Percentiles rank a stretch among this genome's conserved stretches.
phyloP scores from a whole-genome alignment of 1,284 basidiomycete genomes.

The Wolfiporia cocos region DNA sequence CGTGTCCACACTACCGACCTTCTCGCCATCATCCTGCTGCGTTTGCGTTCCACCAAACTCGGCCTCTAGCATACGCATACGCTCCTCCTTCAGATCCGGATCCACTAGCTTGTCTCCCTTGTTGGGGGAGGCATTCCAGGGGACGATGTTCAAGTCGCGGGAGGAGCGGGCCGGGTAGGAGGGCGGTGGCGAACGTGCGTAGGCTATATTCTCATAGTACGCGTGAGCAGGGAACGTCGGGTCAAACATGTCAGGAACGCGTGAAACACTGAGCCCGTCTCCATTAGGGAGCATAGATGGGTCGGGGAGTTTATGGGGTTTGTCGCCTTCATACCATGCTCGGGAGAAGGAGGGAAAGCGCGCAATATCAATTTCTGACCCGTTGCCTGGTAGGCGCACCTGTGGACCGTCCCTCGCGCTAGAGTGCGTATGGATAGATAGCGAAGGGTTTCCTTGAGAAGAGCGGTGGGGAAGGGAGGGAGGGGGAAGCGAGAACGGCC shows the following conservation, averaged over 20 bases:
- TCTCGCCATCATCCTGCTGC: constrained; percentile 35
- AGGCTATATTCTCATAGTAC: constrained; percentile 14
- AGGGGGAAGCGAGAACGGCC: constrained; percentile 48
- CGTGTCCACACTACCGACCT: constrained; percentile 51
- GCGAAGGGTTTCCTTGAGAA: constrained; percentile 18
- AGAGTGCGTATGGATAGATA: constrained; percentile 8
- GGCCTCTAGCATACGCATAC: constrained; percentile 61
- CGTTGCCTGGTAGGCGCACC: constrained; percentile 7
- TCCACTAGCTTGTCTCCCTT: constrained; percentile 31
- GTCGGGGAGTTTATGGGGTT: constrained; percentile 12
- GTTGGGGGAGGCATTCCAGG: constrained; percentile 18
- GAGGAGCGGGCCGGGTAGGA: constrained; percentile 23
- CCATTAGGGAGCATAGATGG: constrained; percentile 11
- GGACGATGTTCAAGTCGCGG: constrained; percentile 18
- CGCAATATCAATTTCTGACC: constrained; percentile 47
- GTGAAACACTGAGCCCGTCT: constrained; percentile 6
- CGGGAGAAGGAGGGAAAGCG: constrained; percentile 58
- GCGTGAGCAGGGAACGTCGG: constrained; percentile 20
- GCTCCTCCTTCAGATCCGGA: constrained; percentile 52
- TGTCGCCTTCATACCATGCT: constrained; percentile 43
- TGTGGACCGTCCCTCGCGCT: constrained; percentile 9
- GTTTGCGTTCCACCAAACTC: constrained; percentile 41
- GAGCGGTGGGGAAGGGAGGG: constrained; percentile 17
- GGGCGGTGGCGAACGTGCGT: constrained; percentile 18
- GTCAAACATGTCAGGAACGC: constrained; percentile 27